phyloP scores from a whole-genome alignment of 345 rosid species.

The Physaria fendleri region DNA sequence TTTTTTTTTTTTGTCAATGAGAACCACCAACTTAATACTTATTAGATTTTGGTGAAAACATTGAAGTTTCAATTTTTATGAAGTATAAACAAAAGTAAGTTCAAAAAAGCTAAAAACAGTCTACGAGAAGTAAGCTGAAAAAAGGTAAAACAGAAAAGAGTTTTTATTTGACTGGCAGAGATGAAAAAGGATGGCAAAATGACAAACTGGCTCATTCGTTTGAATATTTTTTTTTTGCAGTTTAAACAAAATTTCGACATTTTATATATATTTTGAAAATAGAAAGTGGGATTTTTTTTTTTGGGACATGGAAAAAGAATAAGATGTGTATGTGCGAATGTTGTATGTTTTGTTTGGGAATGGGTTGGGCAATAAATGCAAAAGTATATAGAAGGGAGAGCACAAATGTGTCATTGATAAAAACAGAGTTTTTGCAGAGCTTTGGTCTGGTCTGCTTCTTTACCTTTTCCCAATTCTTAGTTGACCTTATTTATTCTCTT shows the following conservation, averaged over 20 bases:
- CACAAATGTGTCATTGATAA: too few relatives aligned
- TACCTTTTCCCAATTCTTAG: background rate
- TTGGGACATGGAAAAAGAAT: background rate
- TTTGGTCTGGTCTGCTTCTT: conserved; percentile 20
- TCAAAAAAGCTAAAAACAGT: conserved; percentile 5
- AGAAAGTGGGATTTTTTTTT: background rate
- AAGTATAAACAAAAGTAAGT: background rate
- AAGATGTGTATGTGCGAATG: conserved; percentile 11
- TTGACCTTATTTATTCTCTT: conserved; percentile 9
- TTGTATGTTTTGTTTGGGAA: too few relatives aligned
- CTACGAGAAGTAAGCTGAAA: background rate
- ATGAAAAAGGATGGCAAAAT: background rate
- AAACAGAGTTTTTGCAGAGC: too few relatives aligned
- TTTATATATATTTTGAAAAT: background rate
- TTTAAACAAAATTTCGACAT: background rate
- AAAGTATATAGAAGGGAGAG: too few relatives aligned
- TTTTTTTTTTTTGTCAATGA: too few relatives aligned
- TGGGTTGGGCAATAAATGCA: too few relatives aligned
- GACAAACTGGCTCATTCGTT: background rate
- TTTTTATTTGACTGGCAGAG: conserved; percentile 4
- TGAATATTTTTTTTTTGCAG: background rate
- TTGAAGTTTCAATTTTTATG: background rate
- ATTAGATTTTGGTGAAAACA: background rate
- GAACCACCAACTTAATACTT: background rate
- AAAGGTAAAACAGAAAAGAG: conserved; percentile 8